Base-by-base conservation (phyloP, 345 rosid genomes). In the Syzygium grande region DNA sequence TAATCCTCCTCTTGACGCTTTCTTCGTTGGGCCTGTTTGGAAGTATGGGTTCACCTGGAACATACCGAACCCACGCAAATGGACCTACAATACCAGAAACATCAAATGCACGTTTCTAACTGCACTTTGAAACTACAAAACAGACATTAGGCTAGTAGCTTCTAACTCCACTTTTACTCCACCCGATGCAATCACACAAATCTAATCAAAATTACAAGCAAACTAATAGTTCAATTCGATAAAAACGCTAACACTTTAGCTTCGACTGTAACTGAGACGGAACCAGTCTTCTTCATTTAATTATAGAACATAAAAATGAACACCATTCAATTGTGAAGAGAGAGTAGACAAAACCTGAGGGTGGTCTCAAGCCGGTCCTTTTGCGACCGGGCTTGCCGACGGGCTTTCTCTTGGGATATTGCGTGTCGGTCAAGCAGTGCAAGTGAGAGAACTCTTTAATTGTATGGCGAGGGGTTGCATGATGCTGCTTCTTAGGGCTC, bases 21-120 rank as follows among this genome's bases (percentile, higher is more conserved):
- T 97, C 98, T 90, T 95, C 90, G 84, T 95, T 97, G 12, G 99
- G 99, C 84, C 93, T 94, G 89, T 92, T 97, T 11, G 94, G 92
- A 88, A 90, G 92, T 86, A 97, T 94, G 23, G 98, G 96, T 91
- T 95, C 85, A 22, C 98, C 98, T 0, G 96, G 95, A 2, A 93
- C 94, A 89, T 94, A 93, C 84, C 89, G 93, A 54, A 95, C 95
- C 94, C 96, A 96, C 56, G 97, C 97, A 93, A 92, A 94, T 2
- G 99, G 98, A 29, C 98, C 98, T 95, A 93, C 93, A 95, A 79
- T 90, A 23, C 89, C 89, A 73, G 87, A 51, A 46, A 63, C 85
- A 30, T 52, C 12, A 86, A 88, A 86, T 86, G 84, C 84, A 78
- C 68, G 38, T 80, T 53, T 85, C 68, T 85, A 55, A 23, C 51